Base-by-base conservation (phyloP, 129 eudicot genomes). In the Erigeron canadensis region DNA sequence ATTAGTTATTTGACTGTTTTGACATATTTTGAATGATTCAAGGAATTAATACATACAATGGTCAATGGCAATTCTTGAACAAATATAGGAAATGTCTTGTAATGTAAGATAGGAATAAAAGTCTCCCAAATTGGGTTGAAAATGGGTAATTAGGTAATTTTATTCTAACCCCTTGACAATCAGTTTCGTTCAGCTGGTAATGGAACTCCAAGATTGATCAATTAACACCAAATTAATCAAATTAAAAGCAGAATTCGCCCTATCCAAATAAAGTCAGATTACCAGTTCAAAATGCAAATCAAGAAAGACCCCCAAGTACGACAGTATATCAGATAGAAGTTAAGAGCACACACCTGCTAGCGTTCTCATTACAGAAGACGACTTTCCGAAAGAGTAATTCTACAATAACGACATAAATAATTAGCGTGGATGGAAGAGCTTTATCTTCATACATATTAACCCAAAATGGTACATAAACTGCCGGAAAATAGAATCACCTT, bases 331-430 rank as follows among this genome's bases (percentile, higher is more conserved):
- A 42, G 7, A 16, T 21, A 28, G 43, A 54, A 76, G 74, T 10
- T 55, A 43, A 56, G 34, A 28, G 41, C 23, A 61, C 77, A 43
- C 55, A 90, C 99, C 99, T 78, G 97, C 96, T 77, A 95, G 77
- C 44, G 97, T 86, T 80, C 76, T 84, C 99, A 95, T 90, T 74
- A 95, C 95, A 0, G 99, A 88, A 61, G 97, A 69, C 1, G 99
- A 95, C 73, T 90, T 90, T 68, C 96, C 99, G 70, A 88, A 95
- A 40, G 99, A 90, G 80, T 95, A 95, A 82, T 90, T 95, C 99
- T 95, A 15, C 85, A 74, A 13, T 16, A 55, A 81, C 0, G 54
- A 75, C 44, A 51, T 41, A 55, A 63, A 40, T 38, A 60, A 60
- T 54, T 53, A 71, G 72, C 41, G 50, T 15, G n/a, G 0, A 21